Percentiles rank a stretch among this genome's conserved stretches.
Evolutionary conservation across 164 flowering plant species (phyloP).

Genomic region (Amborella trichopoda): DNA sequence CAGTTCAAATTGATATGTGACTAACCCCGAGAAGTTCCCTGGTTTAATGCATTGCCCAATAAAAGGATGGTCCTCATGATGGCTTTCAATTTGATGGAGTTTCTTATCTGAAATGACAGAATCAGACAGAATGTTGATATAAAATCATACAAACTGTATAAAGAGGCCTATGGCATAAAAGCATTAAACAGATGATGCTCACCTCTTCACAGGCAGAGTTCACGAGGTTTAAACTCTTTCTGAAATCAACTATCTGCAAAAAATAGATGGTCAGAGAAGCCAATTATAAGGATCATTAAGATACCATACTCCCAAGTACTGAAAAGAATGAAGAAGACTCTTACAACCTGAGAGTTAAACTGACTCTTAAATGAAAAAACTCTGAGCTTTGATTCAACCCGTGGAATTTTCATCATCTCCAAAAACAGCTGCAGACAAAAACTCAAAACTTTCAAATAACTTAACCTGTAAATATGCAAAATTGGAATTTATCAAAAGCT

Average conservation of each 20-base stretch:
- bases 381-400: conserved; percentile 85
- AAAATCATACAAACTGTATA: neutral
- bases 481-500: too few species aligned
- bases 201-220: conserved; percentile 91
- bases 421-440: conserved; percentile 69
- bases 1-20: too few species aligned
- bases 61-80: conserved; percentile 76
- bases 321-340: neutral
- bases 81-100: conserved; percentile 67
- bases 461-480: too few species aligned
- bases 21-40: conserved; percentile 97
- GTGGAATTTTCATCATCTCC: conserved; percentile 96
- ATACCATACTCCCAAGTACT: neutral
- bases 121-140: neutral
- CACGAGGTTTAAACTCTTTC: conserved; percentile 53
- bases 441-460: too few species aligned
- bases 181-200: conserved; percentile 1
- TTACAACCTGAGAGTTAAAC: conserved; percentile 66
- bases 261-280: neutral
- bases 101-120: conserved; percentile 44
- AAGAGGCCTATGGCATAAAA: neutral
- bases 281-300: neutral
- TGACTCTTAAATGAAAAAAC: conserved; percentile 92
- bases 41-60: conserved; percentile 82
- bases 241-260: conserved; percentile 68